Evolutionary conservation across 2,329 filamentous ascomycete species (phyloP).

Genomic region (Xylariaceae sp.): DNA sequence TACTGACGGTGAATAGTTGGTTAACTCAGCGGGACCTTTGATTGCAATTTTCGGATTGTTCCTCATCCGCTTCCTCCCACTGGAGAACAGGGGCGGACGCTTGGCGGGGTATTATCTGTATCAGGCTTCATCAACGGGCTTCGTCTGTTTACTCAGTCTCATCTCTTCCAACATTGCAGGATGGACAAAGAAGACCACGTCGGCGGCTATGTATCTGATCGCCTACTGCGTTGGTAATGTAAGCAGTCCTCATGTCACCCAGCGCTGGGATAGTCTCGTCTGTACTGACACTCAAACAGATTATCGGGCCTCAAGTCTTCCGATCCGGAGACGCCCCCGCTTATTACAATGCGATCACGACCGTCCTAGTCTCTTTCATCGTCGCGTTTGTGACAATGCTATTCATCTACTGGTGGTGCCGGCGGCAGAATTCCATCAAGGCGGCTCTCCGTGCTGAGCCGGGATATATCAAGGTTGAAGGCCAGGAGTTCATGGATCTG

Average conservation of each 20-base stretch:
- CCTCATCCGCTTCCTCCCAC: conserved; percentile 58
- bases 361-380: conserved; percentile 54
- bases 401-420: conserved; percentile 60
- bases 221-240: conserved; percentile 47
- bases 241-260: too few relatives aligned
- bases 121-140: conserved; percentile 53
- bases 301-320: conserved; percentile 50
- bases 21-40: conserved; percentile 46
- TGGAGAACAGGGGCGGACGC: conserved; percentile 51
- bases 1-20: conserved; percentile 32
- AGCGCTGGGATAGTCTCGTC: background rate
- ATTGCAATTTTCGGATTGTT: conserved; percentile 54
- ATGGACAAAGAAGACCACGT: conserved; percentile 56
- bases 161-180: conserved; percentile 56
- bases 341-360: conserved; percentile 60
- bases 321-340: conserved; percentile 49
- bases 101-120: conserved; percentile 63
- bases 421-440: conserved; percentile 55
- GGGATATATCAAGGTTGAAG: conserved; percentile 56
- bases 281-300: conserved; percentile 11
- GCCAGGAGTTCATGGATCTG: conserved; percentile 63
- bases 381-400: conserved; percentile 48
- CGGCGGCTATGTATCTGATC: conserved; percentile 48
- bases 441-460: conserved; percentile 44
- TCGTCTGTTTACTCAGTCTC: conserved; percentile 58